Evolutionary conservation across 1,139 yeast genomes (phyloP), one percentile per base, ranked within the genome.

Genomic region (Candida frijolesensis): DNA sequence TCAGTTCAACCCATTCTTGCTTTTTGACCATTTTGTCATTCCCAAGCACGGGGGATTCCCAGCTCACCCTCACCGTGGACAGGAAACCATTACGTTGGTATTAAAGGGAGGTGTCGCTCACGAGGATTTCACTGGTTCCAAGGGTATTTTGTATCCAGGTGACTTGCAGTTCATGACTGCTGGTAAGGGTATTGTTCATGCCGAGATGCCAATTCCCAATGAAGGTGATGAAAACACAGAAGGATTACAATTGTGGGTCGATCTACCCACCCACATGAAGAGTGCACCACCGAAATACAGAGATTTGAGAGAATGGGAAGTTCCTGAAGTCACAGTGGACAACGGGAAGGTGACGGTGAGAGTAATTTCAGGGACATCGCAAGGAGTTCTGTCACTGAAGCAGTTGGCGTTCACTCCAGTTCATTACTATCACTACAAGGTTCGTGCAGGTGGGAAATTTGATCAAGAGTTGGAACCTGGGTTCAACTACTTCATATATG

Each of bases 101-200:
- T 68, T 85, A 53, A 76, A 82, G 50, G 97, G 97, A 97, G 84
- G 83, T 52, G 75, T 91, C 68, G 94, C 95, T 32, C 97, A 91
- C 66, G 96, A 89, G 66, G 97, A 91, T 67, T 89, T 90, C 72
- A 89, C 96, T 2, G 97, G 97, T 1, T 75, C 86, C 34, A 79
- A 81, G 51, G 97, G 97, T 49, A 77, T 89, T 18, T 72, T 91
- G 50, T 80, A 83, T 53, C 85, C 91, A 19, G 97, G 97, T 46
- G 97, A 91, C 64, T 74, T 91, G 58, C 97, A 91, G 70, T 90
- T 91, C 65, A 91, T 91, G 96, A 91, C 97, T 51, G 97, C 97
- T 8, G 97, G 97, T 51, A 82, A 79, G 58, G 97, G 96, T 49
- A 83, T 90, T 42, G 90, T 89, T 39, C 96, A 90, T 62, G 81